These are phyloP conservation scores for Stereocaulon alpinum DNA, from an alignment of 495 filamentous ascomycete genomes.

Conservation along the genomic window DNA sequence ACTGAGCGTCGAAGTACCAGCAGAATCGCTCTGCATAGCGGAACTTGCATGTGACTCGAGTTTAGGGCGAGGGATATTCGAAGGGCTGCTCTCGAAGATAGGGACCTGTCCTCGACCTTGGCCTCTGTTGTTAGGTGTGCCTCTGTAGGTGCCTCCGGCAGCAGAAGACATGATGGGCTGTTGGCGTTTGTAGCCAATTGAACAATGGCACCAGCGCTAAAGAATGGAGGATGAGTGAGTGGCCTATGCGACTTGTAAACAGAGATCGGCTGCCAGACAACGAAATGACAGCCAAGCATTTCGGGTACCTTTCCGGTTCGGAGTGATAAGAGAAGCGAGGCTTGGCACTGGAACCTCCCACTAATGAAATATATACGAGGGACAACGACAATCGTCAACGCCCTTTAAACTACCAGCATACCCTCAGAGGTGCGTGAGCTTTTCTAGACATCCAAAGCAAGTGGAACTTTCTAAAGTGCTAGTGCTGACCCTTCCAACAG, in stretches of 20 bases:
- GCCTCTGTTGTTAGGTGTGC: slow-evolving; percentile 47
- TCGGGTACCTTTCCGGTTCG: neutral
- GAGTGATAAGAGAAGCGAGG: slow-evolving; percentile 13
- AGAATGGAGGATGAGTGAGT: slow-evolving; percentile 1
- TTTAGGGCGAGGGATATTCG: slow-evolving; percentile 73
- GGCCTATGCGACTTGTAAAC: slow-evolving; percentile 10
- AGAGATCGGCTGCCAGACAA: neutral
- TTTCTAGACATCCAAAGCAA: accelerated
- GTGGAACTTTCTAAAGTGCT: neutral
- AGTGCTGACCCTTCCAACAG: neutral
- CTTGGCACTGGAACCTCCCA: neutral
- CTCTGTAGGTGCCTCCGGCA: slow-evolving; percentile 45
- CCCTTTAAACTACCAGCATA: neutral
- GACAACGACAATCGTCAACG: neutral
- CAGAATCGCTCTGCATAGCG: slow-evolving; percentile 47
- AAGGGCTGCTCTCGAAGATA: slow-evolving; percentile 55
- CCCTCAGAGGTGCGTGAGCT: neutral
- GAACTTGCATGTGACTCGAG: slow-evolving; percentile 49
- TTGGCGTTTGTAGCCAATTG: neutral
- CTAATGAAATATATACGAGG: slow-evolving; percentile 1
- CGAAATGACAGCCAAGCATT: neutral
- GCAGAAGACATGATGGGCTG: slow-evolving; percentile 48
- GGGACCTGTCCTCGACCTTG: slow-evolving; percentile 57
- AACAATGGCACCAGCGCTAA: slow-evolving; percentile 4
- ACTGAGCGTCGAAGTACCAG: slow-evolving; percentile 64